Evolutionary conservation across 352 stramenopile species (phyloP).

Genomic region (Globisporangium emineosum): DNA sequence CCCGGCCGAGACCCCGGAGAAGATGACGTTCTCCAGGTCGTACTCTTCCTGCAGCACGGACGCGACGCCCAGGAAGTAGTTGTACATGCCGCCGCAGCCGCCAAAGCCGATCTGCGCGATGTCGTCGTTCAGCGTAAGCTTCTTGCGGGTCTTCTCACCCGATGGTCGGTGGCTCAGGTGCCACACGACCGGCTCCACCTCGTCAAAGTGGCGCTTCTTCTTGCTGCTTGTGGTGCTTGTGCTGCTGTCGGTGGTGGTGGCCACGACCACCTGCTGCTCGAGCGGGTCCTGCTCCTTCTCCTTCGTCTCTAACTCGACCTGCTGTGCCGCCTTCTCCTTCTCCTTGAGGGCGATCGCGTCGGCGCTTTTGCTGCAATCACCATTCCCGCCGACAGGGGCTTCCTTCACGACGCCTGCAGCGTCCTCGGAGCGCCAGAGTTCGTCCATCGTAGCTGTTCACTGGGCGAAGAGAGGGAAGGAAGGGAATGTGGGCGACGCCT

Average conservation of each 20-base stretch:
- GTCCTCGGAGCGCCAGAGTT: slow-evolving; percentile 35
- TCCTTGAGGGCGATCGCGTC: neutral
- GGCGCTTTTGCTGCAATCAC: neutral
- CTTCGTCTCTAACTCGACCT: neutral
- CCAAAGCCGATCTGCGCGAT: slow-evolving; percentile 78
- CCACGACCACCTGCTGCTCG: neutral
- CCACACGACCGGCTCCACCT: slow-evolving; percentile 24
- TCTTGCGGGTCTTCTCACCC: slow-evolving; percentile 27
- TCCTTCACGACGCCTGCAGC: neutral
- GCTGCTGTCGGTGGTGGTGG: neutral
- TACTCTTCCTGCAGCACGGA: slow-evolving; percentile 77
- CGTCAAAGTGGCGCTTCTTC: slow-evolving; percentile 16
- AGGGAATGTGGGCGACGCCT: neutral
- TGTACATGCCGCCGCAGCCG: slow-evolving; percentile 85
- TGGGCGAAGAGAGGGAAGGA: neutral
- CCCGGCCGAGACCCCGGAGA: slow-evolving; percentile 71
- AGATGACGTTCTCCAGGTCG: slow-evolving; percentile 67
- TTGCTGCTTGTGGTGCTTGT: neutral
- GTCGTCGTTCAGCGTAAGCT: slow-evolving; percentile 54
- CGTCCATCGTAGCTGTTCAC: slow-evolving; percentile 22
- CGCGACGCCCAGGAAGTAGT: slow-evolving; percentile 80
- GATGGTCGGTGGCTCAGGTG: slow-evolving; percentile 24
- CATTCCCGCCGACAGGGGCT: neutral
- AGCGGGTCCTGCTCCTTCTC: slow-evolving; percentile 1
- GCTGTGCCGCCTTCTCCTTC: neutral